These are phyloP conservation scores for Erucastrum elatum DNA, from an alignment of 345 rosid species.

Conservation along the genomic window DNA sequence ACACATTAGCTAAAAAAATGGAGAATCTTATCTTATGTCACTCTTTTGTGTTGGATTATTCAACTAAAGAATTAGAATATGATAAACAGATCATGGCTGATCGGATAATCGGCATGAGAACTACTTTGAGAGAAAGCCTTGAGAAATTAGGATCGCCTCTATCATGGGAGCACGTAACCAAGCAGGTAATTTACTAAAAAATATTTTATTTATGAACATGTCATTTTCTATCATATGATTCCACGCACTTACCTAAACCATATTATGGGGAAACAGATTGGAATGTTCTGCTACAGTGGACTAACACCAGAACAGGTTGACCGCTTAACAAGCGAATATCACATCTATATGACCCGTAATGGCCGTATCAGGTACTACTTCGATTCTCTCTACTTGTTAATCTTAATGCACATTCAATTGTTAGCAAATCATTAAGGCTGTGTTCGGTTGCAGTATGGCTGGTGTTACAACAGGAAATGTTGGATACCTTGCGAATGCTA, in stretches of 20 bases:
- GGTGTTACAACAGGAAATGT: constrained; percentile 86
- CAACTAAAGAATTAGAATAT: constrained; percentile 3
- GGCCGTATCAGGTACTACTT: constrained; percentile 79
- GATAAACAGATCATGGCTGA: constrained; percentile 80
- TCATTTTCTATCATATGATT: neutral
- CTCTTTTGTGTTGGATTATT: constrained; percentile 1
- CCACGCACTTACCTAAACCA: neutral
- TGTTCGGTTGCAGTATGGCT: constrained; percentile 76
- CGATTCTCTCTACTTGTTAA: neutral
- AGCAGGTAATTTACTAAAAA: constrained; percentile 54
- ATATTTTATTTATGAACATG: neutral
- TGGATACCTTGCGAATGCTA: constrained; percentile 81
- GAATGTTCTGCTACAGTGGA: constrained; percentile 98
- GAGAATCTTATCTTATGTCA: neutral
- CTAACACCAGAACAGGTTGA: constrained; percentile 90
- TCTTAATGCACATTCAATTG: neutral
- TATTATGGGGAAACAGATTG: constrained; percentile 57
- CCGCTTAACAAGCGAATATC: constrained; percentile 72
- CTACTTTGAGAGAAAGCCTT: constrained; percentile 71
- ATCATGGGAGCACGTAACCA: constrained; percentile 90
- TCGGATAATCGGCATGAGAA: constrained; percentile 89
- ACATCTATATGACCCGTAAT: constrained; percentile 91
- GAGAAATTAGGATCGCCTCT: constrained; percentile 79
- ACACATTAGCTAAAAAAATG: neutral
- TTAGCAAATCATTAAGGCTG: constrained; percentile 8